Evolutionary conservation across 306 rosid species (phyloP), one percentile per base, ranked within the genome.

Genomic region (Cucumis hystrix): DNA sequence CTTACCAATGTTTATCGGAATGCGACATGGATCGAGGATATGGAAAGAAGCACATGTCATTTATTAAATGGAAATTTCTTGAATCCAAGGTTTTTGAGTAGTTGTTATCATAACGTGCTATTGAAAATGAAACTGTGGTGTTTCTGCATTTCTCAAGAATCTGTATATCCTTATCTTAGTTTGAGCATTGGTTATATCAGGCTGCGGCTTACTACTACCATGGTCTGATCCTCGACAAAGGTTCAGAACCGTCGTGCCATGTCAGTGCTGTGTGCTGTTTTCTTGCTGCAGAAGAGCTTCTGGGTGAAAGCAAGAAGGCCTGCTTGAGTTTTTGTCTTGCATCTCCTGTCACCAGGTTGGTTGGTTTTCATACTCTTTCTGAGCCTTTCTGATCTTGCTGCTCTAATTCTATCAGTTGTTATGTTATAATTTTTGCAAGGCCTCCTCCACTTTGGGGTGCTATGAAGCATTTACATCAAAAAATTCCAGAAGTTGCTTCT

Each of bases 131-230:
- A 51, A 9, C 37, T 49, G 6, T 25, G 0, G 4, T 4, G 16
- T 49, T 72, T 72, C 59, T 72, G 75, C 58, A 51, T 62, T 80
- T 61, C 35, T 51, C 10, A 11, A 8, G 39, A 16, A 51, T 28
- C 15, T 72, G 20, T 16, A 12, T 25, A 43, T 59, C 55, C n/a
- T 16, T 33, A 14, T 28, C 40, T 62, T 10, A 54, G 40, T 64
- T 64, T 77, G 14, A 40, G 8, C 62, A 10, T 61, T 45, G 2
- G n/a, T 23, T 61, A 4, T 28, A 65, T 66, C 88, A 95, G 98
- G 97, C 97, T 57, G 96, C 96, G 79, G 93, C 97, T 8, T 95
- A 92, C 86, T 90, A 95, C 91, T 95, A 87, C 91, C 96, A 95
- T 58, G 97, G 97, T 21, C 82, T 92, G 83, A 86, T 95, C 58